Evolutionary conservation across 352 stramenopile genomes (phyloP), one percentile per base, ranked within the genome.

Genomic region (Phytophthora agathidicida): DNA sequence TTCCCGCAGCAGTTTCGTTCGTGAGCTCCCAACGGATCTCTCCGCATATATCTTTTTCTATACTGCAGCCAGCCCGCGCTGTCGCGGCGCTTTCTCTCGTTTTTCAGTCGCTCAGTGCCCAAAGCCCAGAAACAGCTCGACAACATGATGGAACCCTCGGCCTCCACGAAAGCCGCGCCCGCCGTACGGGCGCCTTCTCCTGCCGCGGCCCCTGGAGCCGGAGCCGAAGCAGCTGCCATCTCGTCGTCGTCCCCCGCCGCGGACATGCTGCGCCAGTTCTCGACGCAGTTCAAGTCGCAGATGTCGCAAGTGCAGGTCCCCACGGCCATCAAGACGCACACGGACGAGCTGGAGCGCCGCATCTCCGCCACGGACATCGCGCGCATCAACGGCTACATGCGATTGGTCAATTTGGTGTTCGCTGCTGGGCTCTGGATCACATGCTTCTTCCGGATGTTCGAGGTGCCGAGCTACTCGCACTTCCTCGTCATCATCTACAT

Each of bases 381-480:
- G 38, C 85, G 85, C 48, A 94, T 94, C 65, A 93, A 94, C 43
- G 85, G 85, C 43, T 93, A 94, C 71, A 91, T 94, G 78, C 81
- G 85, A 8, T 57, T 93, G 24, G 85, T 88, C 28, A 94, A 94
- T 60, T 65, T 94, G 8, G 70, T 86, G 44, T 73, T 69, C 28
- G 79, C 79, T 3, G 54, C 67, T n/a, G 64, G 88, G 16, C 73
- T 94, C 16, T 79, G 68, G 59, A 57, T 86, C 67, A 89, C 78
- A 61, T 89, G 80, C 68, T 78, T 93, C 56, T 79, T 94, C 58
- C 80, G 80, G 46, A 84, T 94, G 66, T 94, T 89, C 53, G 62
- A 78, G 24, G 74, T 83, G 39, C 68, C 71, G 28, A 88, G 73
- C 65, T 94, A 94, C 75, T 86, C 82, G 58, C 77, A 89, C 65